Conservation (phyloP, 768 basidiomycete genomes). For the Psilocybe subaeruginosa region DNA sequence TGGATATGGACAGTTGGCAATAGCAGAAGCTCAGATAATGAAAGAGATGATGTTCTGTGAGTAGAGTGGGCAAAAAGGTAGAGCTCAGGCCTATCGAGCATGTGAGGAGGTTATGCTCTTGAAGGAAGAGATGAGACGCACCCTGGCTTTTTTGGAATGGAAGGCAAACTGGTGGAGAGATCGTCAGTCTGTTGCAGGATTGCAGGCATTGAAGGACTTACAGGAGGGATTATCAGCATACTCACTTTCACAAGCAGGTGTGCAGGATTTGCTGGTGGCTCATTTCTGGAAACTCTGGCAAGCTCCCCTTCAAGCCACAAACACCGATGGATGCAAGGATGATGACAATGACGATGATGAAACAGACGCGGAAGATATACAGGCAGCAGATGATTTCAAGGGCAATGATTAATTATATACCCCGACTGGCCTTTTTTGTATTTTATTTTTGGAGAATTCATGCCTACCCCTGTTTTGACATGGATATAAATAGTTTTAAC, state of each 20-base stretch:
- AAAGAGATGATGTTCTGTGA: neutral
- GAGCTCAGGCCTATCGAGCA: slow-evolving; percentile 3
- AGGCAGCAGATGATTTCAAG: too few relatives aligned
- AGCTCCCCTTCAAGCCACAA: slow-evolving; percentile 1
- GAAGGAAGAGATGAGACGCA: slow-evolving; percentile 19
- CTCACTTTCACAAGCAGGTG: slow-evolving; percentile 6
- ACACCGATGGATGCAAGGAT: too few relatives aligned
- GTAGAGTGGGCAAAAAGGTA: neutral
- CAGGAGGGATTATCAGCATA: slow-evolving; percentile 12
- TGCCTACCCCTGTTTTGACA: too few relatives aligned
- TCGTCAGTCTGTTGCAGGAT: neutral
- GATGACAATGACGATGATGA: too few relatives aligned
- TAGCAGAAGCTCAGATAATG: neutral
- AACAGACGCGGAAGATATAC: too few relatives aligned
- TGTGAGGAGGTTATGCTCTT: neutral
- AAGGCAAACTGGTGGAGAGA: slow-evolving; percentile 11
- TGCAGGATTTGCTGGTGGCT: slow-evolving; percentile 1
- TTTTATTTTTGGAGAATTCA: too few relatives aligned
- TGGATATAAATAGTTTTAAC: too few relatives aligned
- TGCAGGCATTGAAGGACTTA: neutral
- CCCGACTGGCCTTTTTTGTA: too few relatives aligned
- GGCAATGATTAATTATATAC: too few relatives aligned
- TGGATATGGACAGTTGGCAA: slow-evolving; percentile 2
- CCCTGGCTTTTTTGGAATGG: slow-evolving; percentile 12
- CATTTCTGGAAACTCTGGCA: slow-evolving; percentile 21